Evolutionary conservation across 1,284 basidiomycete species (phyloP), one percentile per base, ranked within the genome.

Genomic region (Ustilago trichophora): DNA sequence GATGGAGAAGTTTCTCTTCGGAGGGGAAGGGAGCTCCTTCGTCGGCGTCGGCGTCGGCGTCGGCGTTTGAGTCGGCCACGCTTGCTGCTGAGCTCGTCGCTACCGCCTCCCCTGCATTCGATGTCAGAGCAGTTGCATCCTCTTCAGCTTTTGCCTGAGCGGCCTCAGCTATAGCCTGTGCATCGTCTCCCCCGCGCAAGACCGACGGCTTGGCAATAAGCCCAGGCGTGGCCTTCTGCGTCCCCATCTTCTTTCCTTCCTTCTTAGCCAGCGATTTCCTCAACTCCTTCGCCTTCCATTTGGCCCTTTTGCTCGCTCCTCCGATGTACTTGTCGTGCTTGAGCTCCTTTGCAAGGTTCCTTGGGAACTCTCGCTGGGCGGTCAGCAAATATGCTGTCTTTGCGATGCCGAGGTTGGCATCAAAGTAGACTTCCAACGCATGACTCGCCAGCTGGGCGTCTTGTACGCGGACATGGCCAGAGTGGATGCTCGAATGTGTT

Each of bases 401-500:
- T 25, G 52, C 42, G 26, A 56, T 56, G 16, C 66, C 55, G 1
- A 69, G 38, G 18, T 64, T 54, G 5, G 52, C 66, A n/a, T 69
- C 60, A 33, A 69, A 42, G 46, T 64, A 69, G 3, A 56, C 51
- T 10, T 37, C 37, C 19, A 63, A 24, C 2, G 52, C 55, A 3
- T 25, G 19, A 5, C 45, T 40, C 0, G 58, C 44, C 4, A 56
- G 38, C 11, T 41, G 37, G 6, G 36, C 24, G 31, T 59, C 54
- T 2, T 36, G 21, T 10, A 75, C 44, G 4, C 32, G 26, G 8
- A 75, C 52, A 24, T 69, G 58, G 11, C 67, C 73, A 7, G 71
- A 66, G 36, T 76, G 73, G 38, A 76, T 60, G 57, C 71, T 73
- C 1, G 73, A 60, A 8, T 45, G 48, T 3, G 41, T 57, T 7